Conservation (phyloP, 2,329 filamentous ascomycete genomes). For the Aspergillus phoenicis region DNA sequence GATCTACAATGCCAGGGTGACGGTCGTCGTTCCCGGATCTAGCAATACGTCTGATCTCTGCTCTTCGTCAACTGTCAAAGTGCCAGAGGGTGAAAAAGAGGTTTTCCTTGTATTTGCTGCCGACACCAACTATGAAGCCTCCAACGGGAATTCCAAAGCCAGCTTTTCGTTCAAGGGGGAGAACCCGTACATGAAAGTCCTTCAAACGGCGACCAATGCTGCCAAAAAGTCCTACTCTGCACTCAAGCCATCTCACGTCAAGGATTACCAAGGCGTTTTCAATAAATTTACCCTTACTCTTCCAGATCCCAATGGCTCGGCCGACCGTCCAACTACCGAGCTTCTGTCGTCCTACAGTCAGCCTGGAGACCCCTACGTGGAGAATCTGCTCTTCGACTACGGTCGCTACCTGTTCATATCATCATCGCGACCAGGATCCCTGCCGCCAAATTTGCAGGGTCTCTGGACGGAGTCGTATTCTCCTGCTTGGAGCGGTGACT, state of each 20-base stretch:
- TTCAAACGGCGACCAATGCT: constrained; percentile 23
- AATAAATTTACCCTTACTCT: constrained; percentile 45
- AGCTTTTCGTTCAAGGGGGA: constrained; percentile 54
- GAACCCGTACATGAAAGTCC: constrained; percentile 48
- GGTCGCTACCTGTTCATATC: constrained; percentile 58
- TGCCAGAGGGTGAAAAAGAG: constrained; percentile 6
- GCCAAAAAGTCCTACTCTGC: constrained; percentile 9
- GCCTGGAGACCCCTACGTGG: constrained; percentile 54
- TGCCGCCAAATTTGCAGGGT: constrained; percentile 62
- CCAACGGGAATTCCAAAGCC: constrained; percentile 48
- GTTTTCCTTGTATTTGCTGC: constrained; percentile 48
- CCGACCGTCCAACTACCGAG: constrained; percentile 26
- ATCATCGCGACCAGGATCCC: constrained; percentile 52
- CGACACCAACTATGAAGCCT: constrained; percentile 52
- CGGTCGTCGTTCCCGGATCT: constrained; percentile 34
- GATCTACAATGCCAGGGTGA: constrained; percentile 26
- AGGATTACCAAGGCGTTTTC: constrained; percentile 20
- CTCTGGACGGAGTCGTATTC: constrained; percentile 54
- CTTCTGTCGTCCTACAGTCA: constrained; percentile 38
- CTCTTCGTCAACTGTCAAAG: neutral
- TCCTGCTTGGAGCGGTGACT: constrained; percentile 58
- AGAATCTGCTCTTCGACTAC: constrained; percentile 56
- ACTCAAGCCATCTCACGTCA: constrained; percentile 19
- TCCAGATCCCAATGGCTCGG: constrained; percentile 27
- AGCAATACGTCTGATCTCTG: constrained; percentile 28